Conservation (phyloP, 2,329 filamentous ascomycete species). For the Cladosporium cucumerinum region DNA sequence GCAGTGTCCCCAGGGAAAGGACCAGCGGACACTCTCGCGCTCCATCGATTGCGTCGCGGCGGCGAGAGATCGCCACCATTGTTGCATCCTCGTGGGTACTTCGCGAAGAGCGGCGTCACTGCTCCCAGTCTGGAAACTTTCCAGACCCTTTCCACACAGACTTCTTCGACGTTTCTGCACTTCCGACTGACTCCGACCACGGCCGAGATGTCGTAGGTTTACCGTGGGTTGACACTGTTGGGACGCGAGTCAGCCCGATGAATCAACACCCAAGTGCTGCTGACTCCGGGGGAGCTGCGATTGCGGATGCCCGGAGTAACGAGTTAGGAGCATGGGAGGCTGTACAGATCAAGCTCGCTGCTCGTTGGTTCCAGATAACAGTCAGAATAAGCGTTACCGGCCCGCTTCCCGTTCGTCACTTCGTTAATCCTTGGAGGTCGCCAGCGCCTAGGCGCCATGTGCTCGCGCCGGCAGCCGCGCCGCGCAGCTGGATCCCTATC, state of each 20-base stretch:
- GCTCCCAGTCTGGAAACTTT: neutral
- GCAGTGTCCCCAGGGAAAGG: neutral
- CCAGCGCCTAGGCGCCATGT: neutral
- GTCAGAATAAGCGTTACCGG: neutral
- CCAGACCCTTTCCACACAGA: neutral
- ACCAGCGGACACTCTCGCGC: neutral
- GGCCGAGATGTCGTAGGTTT: constrained; percentile 7
- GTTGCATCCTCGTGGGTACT: neutral
- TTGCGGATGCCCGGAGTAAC: constrained; percentile 1
- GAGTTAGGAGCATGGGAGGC: neutral
- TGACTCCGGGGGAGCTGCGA: neutral
- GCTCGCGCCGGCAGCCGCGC: neutral
- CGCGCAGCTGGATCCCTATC: constrained; percentile 7
- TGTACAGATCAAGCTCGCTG: neutral
- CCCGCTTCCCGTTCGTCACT: constrained; percentile 4
- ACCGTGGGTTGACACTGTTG: neutral
- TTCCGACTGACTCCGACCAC: neutral
- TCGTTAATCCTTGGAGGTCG: neutral
- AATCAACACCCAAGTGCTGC: neutral
- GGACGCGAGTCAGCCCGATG: neutral
- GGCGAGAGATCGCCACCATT: neutral
- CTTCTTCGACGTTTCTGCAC: neutral
- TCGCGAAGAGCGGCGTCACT: neutral
- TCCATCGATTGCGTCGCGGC: constrained; percentile 3
- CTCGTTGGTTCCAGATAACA: constrained; percentile 9